Conservation (phyloP, 139 green algal genomes). For the Diplosphaera chodatii region DNA sequence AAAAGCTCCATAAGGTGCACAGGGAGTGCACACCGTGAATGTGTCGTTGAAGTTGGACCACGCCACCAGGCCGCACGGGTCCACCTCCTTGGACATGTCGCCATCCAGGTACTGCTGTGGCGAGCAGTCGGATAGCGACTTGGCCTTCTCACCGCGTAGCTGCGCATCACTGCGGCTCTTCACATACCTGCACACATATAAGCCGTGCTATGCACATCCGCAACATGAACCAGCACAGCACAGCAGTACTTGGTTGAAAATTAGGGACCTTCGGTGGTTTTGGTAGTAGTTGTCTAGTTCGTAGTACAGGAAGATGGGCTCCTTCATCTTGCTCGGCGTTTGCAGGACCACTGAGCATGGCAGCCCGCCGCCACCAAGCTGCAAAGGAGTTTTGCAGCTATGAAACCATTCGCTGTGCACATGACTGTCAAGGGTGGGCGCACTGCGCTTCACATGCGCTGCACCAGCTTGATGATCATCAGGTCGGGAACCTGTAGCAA, state of each 20-base stretch:
- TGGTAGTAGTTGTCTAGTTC: constrained; percentile 85
- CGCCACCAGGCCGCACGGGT: constrained; percentile 1
- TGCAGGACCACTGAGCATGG: background rate
- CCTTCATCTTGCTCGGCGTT: background rate
- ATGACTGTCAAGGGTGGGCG: too few relatives aligned
- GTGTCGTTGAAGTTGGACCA: constrained; percentile 9
- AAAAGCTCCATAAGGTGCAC: too few relatives aligned
- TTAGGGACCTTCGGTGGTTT: constrained; percentile 83
- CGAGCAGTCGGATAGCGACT: background rate
- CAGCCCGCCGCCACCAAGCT: background rate
- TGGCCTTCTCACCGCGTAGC: background rate
- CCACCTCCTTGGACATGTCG: background rate
- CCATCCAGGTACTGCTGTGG: background rate
- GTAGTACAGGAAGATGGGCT: constrained; percentile 83
- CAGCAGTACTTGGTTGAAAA: too few relatives aligned
- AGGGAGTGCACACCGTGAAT: background rate
- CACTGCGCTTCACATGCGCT: too few relatives aligned
- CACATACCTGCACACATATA: constrained; percentile 3
- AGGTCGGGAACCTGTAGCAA: constrained; percentile 18
- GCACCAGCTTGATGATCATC: too few relatives aligned
- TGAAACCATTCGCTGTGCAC: too few relatives aligned
- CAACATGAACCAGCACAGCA: too few relatives aligned
- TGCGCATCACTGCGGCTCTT: constrained; percentile 6
- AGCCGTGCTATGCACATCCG: too few relatives aligned
- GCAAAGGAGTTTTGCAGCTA: too few relatives aligned